Conservation (phyloP, 176 grass and related monocot species). For the Thalia dealbata region DNA sequence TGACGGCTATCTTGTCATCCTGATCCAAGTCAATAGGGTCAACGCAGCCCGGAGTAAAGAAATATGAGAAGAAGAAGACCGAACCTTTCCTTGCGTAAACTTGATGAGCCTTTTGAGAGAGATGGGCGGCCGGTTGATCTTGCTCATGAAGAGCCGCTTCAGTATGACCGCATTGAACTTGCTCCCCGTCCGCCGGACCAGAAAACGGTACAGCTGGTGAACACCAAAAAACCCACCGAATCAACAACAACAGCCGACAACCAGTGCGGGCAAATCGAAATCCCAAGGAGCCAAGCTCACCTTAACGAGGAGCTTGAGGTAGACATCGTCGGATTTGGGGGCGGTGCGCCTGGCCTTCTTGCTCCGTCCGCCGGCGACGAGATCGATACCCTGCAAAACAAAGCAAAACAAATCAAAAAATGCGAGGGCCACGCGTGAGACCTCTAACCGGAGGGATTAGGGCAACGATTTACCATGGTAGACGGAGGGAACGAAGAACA, state of each 20-base stretch:
- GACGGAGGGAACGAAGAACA: not conserved
- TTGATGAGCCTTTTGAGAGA: conserved; percentile 5
- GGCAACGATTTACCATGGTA: not conserved
- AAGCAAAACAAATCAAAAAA: not conserved
- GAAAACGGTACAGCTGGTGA: conserved; percentile 6
- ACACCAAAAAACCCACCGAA: not conserved
- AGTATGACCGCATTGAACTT: conserved; percentile 9
- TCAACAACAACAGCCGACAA: not conserved
- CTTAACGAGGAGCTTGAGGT: conserved; percentile 13
- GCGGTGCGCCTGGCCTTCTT: conserved; percentile 11
- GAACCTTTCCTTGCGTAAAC: conserved; percentile 10
- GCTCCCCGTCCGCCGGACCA: conserved; percentile 3
- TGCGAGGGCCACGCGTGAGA: not conserved
- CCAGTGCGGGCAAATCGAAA: not conserved
- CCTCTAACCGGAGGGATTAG: not conserved
- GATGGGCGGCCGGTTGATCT: not conserved
- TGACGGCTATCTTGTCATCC: conserved; percentile 3
- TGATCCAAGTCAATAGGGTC: not conserved
- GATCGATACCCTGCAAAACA: conserved; percentile 16
- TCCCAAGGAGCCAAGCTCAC: not conserved
- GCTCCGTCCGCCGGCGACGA: conserved; percentile 6
- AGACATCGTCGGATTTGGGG: conserved; percentile 2
- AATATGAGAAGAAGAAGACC: not conserved
- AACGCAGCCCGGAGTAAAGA: not conserved
- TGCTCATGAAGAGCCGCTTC: conserved; percentile 15